phyloP scores from a whole-genome alignment of 2,329 filamentous ascomycete genomes.

The Anthostomella pinea region DNA sequence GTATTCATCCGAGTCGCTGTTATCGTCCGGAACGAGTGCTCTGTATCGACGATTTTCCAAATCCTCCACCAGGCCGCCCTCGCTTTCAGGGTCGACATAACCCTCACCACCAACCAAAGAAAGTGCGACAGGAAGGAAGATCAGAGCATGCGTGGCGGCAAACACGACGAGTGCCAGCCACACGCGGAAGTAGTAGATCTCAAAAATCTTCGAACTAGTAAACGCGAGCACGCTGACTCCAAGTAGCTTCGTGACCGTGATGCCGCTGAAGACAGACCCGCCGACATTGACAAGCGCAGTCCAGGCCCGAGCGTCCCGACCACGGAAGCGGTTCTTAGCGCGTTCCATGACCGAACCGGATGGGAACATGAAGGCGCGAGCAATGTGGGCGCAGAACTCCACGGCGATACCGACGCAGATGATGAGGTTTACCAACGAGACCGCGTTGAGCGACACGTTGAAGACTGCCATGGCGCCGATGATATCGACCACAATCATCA shows the following conservation, averaged over 20 bases:
- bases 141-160: slow-evolving; percentile 81
- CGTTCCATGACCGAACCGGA: slow-evolving; percentile 77
- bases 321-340: slow-evolving; percentile 73
- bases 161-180: slow-evolving; percentile 92
- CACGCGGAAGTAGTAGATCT: slow-evolving; percentile 98
- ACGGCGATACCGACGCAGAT: slow-evolving; percentile 96
- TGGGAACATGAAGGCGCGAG: slow-evolving; percentile 93
- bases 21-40: slow-evolving; percentile 71
- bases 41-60: slow-evolving; percentile 76
- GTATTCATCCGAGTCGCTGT: slow-evolving; percentile 72
- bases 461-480: slow-evolving; percentile 92
- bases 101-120: slow-evolving; percentile 83
- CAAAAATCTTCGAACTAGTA: slow-evolving; percentile 96
- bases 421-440: slow-evolving; percentile 91
- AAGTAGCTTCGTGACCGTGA: slow-evolving; percentile 91
- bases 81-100: slow-evolving; percentile 82
- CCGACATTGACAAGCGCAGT: slow-evolving; percentile 93
- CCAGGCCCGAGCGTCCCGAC: slow-evolving; percentile 84
- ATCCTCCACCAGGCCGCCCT: slow-evolving; percentile 87
- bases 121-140: slow-evolving; percentile 87
- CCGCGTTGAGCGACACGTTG: slow-evolving; percentile 87
- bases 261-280: slow-evolving; percentile 90
- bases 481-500: slow-evolving; percentile 93
- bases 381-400: slow-evolving; percentile 96
- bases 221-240: slow-evolving; percentile 92